These are phyloP conservation scores for Dactylellina leptospora DNA, from an alignment of 2,329 filamentous ascomycete genomes.

Conservation along the genomic window DNA sequence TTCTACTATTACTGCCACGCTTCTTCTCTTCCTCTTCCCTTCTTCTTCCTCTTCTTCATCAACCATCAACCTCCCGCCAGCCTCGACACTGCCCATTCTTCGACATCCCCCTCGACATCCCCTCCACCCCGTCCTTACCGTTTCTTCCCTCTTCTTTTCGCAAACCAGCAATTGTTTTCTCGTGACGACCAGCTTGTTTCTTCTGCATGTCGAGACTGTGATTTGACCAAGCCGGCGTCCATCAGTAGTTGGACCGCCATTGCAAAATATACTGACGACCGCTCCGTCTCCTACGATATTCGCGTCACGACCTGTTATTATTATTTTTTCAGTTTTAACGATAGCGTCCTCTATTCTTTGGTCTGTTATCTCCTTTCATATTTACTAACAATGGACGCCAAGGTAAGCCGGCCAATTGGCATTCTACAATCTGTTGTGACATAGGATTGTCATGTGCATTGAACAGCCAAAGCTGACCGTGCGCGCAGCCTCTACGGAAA, in stretches of 20 bases:
- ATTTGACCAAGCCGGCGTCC: conserved; percentile 44
- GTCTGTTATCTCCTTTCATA: background rate
- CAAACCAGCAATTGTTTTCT: background rate
- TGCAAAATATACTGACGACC: conserved; percentile 1
- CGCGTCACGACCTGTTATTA: conserved; percentile 43
- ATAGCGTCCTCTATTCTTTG: conserved; percentile 5
- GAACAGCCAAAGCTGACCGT: no score
- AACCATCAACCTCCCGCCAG: conserved; percentile 1
- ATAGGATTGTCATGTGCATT: no score
- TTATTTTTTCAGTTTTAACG: conserved; percentile 5
- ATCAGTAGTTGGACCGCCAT: conserved; percentile 45
- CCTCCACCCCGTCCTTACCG: background rate
- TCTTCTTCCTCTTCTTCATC: conserved; percentile 10
- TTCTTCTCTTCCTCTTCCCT: conserved; percentile 11
- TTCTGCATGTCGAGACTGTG: conserved; percentile 38
- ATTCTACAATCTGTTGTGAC: no score
- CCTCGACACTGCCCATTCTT: background rate
- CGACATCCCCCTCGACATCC: background rate
- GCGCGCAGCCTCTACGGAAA: conserved; percentile 18
- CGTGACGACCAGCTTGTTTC: conserved; percentile 20
- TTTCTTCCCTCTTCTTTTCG: background rate
- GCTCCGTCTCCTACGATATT: background rate
- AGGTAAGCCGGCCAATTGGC: conserved; percentile 12
- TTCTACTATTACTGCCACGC: conserved; percentile 54
- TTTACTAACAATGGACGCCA: conserved; percentile 31